Percentiles rank a stretch among this genome's conserved stretches.
phyloP scores from a whole-genome alignment of 768 basidiomycete species.

The Trametes meyenii region DNA sequence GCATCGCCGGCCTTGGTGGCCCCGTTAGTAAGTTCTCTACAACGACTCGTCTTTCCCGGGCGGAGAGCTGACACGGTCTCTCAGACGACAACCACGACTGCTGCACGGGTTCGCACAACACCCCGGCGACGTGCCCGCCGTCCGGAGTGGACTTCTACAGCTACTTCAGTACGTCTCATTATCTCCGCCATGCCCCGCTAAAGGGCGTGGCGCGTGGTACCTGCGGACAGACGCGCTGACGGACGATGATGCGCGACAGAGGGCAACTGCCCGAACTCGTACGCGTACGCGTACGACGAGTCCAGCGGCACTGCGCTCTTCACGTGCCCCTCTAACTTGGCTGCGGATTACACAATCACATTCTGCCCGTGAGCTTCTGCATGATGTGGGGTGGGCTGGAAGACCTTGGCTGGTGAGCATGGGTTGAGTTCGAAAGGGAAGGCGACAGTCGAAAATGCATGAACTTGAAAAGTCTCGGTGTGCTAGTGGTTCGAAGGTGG shows the following conservation, averaged over 20 bases:
- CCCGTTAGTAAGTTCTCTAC: constrained; percentile 24
- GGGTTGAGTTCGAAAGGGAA: too few species aligned
- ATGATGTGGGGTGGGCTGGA: not conserved
- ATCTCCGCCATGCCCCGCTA: not conserved
- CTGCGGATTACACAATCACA: constrained; percentile 48
- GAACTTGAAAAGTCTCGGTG: too few species aligned
- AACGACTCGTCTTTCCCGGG: too few species aligned
- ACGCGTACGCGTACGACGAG: constrained; percentile 58
- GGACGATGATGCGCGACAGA: constrained; percentile 31
- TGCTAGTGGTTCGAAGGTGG: too few species aligned
- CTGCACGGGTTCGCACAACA: constrained; percentile 59
- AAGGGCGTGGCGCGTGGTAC: not conserved
- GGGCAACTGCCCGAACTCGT: constrained; percentile 47
- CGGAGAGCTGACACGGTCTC: not conserved
- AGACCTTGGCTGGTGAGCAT: too few species aligned
- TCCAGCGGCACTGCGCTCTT: constrained; percentile 47
- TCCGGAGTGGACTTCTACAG: constrained; percentile 45
- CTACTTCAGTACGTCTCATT: constrained; percentile 47
- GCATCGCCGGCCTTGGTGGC: constrained; percentile 43
- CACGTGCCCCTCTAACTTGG: constrained; percentile 41
- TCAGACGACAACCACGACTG: constrained; percentile 61
- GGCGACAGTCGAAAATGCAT: too few species aligned
- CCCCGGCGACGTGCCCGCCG: constrained; percentile 56
- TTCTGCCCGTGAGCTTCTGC: constrained; percentile 42
- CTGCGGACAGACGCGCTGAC: not conserved